Conservation (phyloP, 2,329 filamentous ascomycete species). For the Hypoxylon sp. region DNA sequence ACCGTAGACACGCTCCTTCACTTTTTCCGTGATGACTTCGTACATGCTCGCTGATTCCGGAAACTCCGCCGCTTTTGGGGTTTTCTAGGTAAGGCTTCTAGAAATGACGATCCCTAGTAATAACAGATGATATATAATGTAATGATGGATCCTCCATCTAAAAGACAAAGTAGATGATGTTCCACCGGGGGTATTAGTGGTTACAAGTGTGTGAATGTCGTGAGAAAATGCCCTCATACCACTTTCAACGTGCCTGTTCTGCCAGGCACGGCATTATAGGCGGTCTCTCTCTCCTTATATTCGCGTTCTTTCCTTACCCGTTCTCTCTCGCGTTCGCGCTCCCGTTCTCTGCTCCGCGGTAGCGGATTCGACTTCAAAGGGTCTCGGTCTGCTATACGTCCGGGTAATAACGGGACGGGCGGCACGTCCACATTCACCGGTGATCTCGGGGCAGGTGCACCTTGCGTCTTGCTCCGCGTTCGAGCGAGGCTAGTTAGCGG, state of each 20-base stretch:
- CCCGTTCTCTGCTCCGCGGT: constrained; percentile 30
- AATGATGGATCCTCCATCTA: constrained; percentile 10
- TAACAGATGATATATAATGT: constrained; percentile 8
- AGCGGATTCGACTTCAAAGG: constrained; percentile 22
- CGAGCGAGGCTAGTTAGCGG: constrained; percentile 37
- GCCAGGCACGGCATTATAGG: constrained; percentile 48
- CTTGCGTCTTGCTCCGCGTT: constrained; percentile 48
- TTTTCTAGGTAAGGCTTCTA: not conserved
- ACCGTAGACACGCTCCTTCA: constrained; percentile 11
- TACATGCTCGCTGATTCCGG: constrained; percentile 19
- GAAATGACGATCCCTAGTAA: constrained; percentile 1
- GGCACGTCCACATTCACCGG: constrained; percentile 36
- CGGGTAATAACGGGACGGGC: constrained; percentile 46
- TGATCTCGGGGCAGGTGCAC: constrained; percentile 36
- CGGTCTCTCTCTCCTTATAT: constrained; percentile 39
- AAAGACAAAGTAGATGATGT: constrained; percentile 22
- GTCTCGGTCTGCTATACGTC: constrained; percentile 11
- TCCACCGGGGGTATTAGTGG: constrained; percentile 15
- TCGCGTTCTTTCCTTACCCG: constrained; percentile 41
- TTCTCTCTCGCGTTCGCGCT: constrained; percentile 15
- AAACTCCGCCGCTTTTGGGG: constrained; percentile 30
- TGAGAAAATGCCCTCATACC: constrained; percentile 40
- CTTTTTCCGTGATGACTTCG: constrained; percentile 22
- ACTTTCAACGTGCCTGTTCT: constrained; percentile 50
- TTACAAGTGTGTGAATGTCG: constrained; percentile 5